These are phyloP conservation scores for Nakazawaea wyomingensis DNA, from an alignment of 805 yeast genomes.

Conservation along the genomic window DNA sequence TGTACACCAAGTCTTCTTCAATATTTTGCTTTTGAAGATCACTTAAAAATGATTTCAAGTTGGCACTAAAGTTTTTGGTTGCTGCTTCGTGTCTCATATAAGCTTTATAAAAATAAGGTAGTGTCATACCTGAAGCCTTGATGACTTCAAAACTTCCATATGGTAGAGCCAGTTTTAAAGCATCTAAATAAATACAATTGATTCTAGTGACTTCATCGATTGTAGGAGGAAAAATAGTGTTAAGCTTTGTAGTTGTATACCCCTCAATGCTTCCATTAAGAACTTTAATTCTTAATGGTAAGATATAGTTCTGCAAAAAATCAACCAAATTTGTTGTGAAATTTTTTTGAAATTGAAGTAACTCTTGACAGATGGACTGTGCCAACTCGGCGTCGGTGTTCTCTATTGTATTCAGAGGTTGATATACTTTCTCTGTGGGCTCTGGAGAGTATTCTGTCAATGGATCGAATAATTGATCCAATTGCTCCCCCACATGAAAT, in stretches of 20 bases:
- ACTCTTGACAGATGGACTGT: constrained; percentile 56
- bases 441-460: constrained; percentile 90
- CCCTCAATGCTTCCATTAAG: constrained; percentile 48
- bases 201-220: constrained; percentile 90
- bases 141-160: constrained; percentile 73
- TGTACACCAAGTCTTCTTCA: constrained; percentile 29
- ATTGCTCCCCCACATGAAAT: constrained; percentile 72
- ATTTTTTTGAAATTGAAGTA: constrained; percentile 66
- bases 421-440: constrained; percentile 65
- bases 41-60: constrained; percentile 36
- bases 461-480: constrained; percentile 87
- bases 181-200: constrained; percentile 77
- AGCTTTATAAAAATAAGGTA: constrained; percentile 90
- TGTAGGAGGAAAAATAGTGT: constrained; percentile 87
- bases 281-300: constrained; percentile 71
- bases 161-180: constrained; percentile 60
- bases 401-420: constrained; percentile 42
- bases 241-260: constrained; percentile 59
- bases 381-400: constrained; percentile 28
- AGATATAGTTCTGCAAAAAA: constrained; percentile 70
- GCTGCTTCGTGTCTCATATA: constrained; percentile 94
- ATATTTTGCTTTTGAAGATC: constrained; percentile 26
- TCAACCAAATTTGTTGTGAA: constrained; percentile 68
- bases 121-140: constrained; percentile 72
- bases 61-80: constrained; percentile 53